Conservation (phyloP, 2,329 filamentous ascomycete species). For the Nectriaceae sp. region DNA sequence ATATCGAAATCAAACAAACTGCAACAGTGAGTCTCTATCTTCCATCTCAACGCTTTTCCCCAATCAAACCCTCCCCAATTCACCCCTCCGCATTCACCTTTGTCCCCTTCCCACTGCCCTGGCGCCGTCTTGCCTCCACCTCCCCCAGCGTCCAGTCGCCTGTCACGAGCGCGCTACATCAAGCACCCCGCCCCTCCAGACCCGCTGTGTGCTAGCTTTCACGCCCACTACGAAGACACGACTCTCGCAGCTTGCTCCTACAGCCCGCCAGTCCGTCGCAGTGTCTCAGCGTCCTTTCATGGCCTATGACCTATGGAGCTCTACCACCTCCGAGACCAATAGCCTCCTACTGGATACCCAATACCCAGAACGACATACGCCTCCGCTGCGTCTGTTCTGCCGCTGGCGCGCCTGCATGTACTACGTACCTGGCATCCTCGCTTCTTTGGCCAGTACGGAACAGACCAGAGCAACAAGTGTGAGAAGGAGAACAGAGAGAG, state of each 20-base stretch:
- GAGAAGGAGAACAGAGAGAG: slow-evolving; percentile 15
- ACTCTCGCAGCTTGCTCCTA: slow-evolving; percentile 22
- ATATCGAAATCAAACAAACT: background rate
- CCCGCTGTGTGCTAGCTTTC: slow-evolving; percentile 32
- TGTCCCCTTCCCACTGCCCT: slow-evolving; percentile 3
- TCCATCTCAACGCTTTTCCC: background rate
- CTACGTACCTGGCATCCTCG: slow-evolving; percentile 30
- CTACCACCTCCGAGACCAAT: slow-evolving; percentile 8
- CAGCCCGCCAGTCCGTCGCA: slow-evolving; percentile 14
- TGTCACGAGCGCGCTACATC: slow-evolving; percentile 36
- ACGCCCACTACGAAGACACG: slow-evolving; percentile 25
- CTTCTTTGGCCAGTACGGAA: too few relatives aligned
- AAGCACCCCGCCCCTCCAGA: slow-evolving; percentile 33
- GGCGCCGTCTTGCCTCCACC: slow-evolving; percentile 8
- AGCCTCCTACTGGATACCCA: slow-evolving; percentile 10
- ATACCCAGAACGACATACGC: slow-evolving; percentile 16
- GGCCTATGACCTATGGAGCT: slow-evolving; percentile 18
- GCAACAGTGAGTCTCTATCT: background rate
- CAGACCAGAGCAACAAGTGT: too few relatives aligned
- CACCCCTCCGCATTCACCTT: background rate
- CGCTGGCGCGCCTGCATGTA: too few relatives aligned
- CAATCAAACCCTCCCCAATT: background rate
- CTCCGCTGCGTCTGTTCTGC: slow-evolving; percentile 1
- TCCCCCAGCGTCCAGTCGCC: slow-evolving; percentile 22
- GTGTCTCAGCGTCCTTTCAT: slow-evolving; percentile 14